Evolutionary conservation across 345 rosid species (phyloP).

Genomic region (Rhizophora apiculata): DNA sequence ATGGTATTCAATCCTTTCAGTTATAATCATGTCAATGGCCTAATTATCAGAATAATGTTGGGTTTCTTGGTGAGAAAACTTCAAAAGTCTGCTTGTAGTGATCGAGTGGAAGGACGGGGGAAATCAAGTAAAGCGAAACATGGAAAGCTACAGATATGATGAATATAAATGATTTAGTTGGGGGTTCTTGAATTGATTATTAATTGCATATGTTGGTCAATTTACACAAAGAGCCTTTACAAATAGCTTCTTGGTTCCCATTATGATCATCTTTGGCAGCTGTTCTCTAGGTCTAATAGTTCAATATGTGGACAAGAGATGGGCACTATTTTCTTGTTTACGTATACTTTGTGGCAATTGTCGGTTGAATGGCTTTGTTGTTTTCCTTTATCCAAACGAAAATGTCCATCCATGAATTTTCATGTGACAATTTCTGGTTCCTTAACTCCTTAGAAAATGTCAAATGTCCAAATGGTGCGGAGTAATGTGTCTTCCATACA

Average conservation of each 20-base stretch:
- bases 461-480: background rate
- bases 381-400: background rate
- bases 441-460: background rate
- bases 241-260: constrained; percentile 17
- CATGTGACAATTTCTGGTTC: background rate
- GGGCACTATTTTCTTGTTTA: too few relatives aligned
- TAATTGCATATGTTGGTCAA: background rate
- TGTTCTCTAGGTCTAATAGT: background rate
- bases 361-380: background rate
- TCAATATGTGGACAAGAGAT: too few relatives aligned
- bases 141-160: background rate
- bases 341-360: background rate
- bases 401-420: background rate
- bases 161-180: too few relatives aligned
- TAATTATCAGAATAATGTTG: too few relatives aligned
- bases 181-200: too few relatives aligned
- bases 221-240: constrained; percentile 8
- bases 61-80: too few relatives aligned
- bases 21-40: too few relatives aligned
- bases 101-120: too few relatives aligned
- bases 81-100: too few relatives aligned
- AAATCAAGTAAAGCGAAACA: too few relatives aligned
- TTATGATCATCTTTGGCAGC: background rate
- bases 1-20: too few relatives aligned
- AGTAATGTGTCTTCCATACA: too few relatives aligned